phyloP scores from a whole-genome alignment of 2,329 filamentous ascomycete species.

The Aureobasidium uvarum region DNA sequence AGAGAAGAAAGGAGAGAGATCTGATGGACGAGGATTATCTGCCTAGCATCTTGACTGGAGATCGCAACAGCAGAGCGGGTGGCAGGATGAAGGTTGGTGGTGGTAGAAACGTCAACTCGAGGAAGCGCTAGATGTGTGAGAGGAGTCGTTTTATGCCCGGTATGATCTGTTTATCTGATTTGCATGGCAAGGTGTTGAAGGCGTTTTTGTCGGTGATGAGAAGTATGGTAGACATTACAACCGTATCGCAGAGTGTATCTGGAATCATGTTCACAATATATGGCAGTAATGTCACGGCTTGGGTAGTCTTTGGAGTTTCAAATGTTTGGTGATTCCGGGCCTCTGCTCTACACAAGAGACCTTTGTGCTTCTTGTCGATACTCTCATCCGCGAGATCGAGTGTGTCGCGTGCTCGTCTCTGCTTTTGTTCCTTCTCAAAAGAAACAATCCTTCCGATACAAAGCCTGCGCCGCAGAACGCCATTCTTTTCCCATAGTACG shows the following conservation, averaged over 20 bases:
- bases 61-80: constrained; percentile 59
- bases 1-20: constrained; percentile 67
- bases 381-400: neutral
- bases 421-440: neutral
- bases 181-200: constrained; percentile 12
- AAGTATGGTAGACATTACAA: neutral
- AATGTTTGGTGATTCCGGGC: constrained; percentile 1
- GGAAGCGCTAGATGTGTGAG: constrained; percentile 47
- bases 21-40: constrained; percentile 95
- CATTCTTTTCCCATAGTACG: constrained; percentile 14
- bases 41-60: constrained; percentile 78
- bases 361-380: neutral
- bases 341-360: neutral
- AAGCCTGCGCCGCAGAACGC: constrained; percentile 25
- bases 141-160: neutral
- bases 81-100: constrained; percentile 78
- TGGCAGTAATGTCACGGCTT: neutral
- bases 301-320: neutral
- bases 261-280: too few species aligned
- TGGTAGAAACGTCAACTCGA: constrained; percentile 81
- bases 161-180: neutral
- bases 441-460: constrained; percentile 1
- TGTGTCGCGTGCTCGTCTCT: neutral
- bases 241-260: neutral
- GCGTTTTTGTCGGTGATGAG: neutral